A percentile compares a stretch with the other conserved stretches of the same genome.
phyloP scores from a whole-genome alignment of 805 yeast genomes.

The Kodamaea neixiangensis region DNA sequence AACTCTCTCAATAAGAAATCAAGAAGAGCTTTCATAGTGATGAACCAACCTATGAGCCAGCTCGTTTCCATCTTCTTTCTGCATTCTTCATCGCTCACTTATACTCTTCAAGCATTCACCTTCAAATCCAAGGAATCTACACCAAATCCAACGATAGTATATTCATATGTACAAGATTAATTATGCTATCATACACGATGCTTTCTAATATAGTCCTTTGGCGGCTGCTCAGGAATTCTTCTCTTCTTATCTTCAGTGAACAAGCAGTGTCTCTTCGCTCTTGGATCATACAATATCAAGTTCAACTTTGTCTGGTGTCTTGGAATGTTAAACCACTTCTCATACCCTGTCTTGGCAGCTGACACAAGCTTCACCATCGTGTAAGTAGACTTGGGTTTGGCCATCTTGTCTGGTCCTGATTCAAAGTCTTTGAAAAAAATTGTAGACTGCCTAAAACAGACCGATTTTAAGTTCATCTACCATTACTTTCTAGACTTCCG shows the following conservation, averaged over 20 bases:
- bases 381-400: conserved; percentile 68
- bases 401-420: conserved; percentile 11
- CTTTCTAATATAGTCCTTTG: conserved; percentile 36
- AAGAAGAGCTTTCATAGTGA: too few relatives aligned
- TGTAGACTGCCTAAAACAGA: not conserved
- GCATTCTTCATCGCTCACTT: not conserved
- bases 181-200: conserved; percentile 12
- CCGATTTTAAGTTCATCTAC: not conserved
- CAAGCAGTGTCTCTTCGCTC: conserved; percentile 85
- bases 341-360: conserved; percentile 86
- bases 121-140: not conserved
- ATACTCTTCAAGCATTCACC: not conserved
- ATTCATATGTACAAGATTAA: conserved; percentile 13
- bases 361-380: conserved; percentile 86
- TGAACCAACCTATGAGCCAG: too few relatives aligned
- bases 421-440: conserved; percentile 1
- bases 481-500: conserved; percentile 10
- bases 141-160: not conserved
- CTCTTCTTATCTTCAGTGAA: conserved; percentile 89
- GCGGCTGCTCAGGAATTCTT: conserved; percentile 56
- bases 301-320: conserved; percentile 78
- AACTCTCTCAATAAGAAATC: too few relatives aligned
- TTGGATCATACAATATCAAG: conserved; percentile 51
- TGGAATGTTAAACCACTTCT: conserved; percentile 76
- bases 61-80: too few relatives aligned